These are phyloP conservation scores for Mesembryanthemum crystallinum DNA, from an alignment of 148 eudicot species.

Conservation along the genomic window DNA sequence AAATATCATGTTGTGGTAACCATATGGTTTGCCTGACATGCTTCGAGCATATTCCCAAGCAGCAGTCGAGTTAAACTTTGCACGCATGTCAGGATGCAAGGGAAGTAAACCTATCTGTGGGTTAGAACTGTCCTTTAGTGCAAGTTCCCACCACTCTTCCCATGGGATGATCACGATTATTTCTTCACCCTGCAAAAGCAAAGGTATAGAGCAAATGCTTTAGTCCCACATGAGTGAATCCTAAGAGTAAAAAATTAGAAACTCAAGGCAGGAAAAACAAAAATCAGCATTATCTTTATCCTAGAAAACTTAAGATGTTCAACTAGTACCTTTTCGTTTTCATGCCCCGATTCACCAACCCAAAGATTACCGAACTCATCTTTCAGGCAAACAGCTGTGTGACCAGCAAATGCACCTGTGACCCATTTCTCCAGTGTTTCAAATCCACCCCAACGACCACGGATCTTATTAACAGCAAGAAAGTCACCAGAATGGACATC, in stretches of 20 bases:
- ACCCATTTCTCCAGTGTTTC: constrained; percentile 99
- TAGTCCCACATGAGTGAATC: not conserved
- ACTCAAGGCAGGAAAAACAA: not conserved
- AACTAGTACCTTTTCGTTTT: constrained; percentile 81
- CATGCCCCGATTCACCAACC: constrained; percentile 99
- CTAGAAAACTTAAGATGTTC: not conserved
- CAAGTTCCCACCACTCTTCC: constrained; percentile 97
- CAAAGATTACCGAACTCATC: constrained; percentile 84
- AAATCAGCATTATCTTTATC: not conserved
- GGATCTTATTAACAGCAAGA: constrained; percentile 92
- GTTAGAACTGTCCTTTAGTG: constrained; percentile 81
- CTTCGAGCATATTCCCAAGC: constrained; percentile 97
- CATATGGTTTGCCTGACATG: constrained; percentile 99
- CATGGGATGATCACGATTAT: constrained; percentile 85
- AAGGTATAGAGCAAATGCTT: constrained; percentile 5
- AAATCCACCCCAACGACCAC: constrained; percentile 99
- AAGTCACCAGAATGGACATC: constrained; percentile 98
- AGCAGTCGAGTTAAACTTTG: constrained; percentile 73
- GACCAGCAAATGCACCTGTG: constrained; percentile 98
- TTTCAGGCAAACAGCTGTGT: constrained; percentile 94
- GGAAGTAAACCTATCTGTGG: constrained; percentile 93
- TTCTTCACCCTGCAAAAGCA: constrained; percentile 79
- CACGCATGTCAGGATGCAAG: constrained; percentile 85
- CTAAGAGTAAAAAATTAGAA: not conserved
- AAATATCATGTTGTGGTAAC: constrained; percentile 98